These are phyloP conservation scores for Colletotrichum lentis DNA, from an alignment of 2,329 filamentous ascomycete species.

Conservation along the genomic window DNA sequence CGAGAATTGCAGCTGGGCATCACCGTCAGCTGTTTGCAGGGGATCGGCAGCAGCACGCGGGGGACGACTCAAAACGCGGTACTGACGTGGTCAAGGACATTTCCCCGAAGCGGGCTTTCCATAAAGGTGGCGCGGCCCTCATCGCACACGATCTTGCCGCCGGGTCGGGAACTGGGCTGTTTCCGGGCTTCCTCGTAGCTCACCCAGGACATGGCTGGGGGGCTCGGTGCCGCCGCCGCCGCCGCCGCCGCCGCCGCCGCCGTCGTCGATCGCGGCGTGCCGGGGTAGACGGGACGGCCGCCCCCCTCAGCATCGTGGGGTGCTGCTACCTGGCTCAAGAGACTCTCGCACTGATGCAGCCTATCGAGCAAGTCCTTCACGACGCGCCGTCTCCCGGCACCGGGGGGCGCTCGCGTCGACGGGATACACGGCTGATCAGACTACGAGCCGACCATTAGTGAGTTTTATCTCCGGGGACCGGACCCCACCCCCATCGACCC, in stretches of 20 bases:
- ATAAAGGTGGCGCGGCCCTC: slow-evolving; percentile 64
- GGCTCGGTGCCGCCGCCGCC: slow-evolving; percentile 5
- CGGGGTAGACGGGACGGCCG: not conserved
- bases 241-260: not conserved
- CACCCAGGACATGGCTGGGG: slow-evolving; percentile 19
- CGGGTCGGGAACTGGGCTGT: slow-evolving; percentile 12
- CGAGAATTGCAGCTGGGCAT: slow-evolving; percentile 22
- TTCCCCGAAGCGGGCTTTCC: slow-evolving; percentile 62
- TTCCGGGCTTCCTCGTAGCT: slow-evolving; percentile 31
- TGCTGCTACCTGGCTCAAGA: slow-evolving; percentile 25
- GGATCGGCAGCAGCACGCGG: no score
- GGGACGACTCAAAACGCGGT: no score
- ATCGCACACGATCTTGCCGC: slow-evolving; percentile 62
- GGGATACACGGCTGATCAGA: slow-evolving; percentile 28
- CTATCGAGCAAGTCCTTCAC: slow-evolving; percentile 27
- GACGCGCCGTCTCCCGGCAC: slow-evolving; percentile 17
- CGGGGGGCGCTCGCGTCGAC: slow-evolving; percentile 25
- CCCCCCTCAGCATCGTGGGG: slow-evolving; percentile 11
- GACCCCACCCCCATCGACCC: not conserved
- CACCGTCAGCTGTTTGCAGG: not conserved
- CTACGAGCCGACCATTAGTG: slow-evolving; percentile 64
- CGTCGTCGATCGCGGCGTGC: not conserved
- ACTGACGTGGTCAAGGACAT: slow-evolving; percentile 65
- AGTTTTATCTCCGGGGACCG: slow-evolving; percentile 40
- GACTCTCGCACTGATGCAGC: slow-evolving; percentile 27